Evolutionary conservation across 768 basidiomycete genomes (phyloP).

Genomic region (Asterophora lycoperdoides): DNA sequence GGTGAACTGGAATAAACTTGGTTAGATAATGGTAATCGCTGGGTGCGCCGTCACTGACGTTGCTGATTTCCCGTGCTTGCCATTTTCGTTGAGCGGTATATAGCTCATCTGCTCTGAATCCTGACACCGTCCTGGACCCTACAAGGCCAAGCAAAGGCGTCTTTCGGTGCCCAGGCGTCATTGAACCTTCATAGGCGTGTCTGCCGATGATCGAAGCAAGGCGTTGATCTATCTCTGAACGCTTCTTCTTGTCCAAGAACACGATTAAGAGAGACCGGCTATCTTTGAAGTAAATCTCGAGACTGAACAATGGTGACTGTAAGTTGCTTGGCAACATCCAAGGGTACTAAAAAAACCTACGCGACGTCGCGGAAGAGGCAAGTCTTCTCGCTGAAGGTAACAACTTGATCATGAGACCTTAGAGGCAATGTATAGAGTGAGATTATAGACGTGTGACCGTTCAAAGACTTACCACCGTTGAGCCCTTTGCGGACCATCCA

Average conservation of each 20-base stretch:
- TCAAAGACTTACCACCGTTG: slow-evolving; percentile 64
- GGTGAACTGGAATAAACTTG: slow-evolving; percentile 55
- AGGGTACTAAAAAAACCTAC: slow-evolving; percentile 42
- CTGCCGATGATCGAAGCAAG: slow-evolving; percentile 46
- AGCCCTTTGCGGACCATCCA: slow-evolving; percentile 76
- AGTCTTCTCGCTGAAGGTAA: slow-evolving; percentile 72
- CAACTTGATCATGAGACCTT: slow-evolving; percentile 79
- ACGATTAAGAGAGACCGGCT: slow-evolving; percentile 83
- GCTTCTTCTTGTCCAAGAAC: slow-evolving; percentile 65
- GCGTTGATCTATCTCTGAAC: slow-evolving; percentile 55
- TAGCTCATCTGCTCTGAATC: slow-evolving; percentile 56
- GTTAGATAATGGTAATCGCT: slow-evolving; percentile 1
- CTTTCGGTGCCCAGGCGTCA: slow-evolving; percentile 49
- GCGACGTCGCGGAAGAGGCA: slow-evolving; percentile 92
- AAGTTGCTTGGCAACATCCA: not conserved
- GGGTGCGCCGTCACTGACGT: slow-evolving; percentile 44
- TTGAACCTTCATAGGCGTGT: slow-evolving; percentile 33
- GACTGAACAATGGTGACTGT: slow-evolving; percentile 33
- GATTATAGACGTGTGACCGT: not conserved
- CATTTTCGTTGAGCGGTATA: slow-evolving; percentile 74
- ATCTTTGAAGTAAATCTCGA: slow-evolving; percentile 93
- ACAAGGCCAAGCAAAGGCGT: slow-evolving; percentile 54
- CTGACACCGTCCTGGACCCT: slow-evolving; percentile 46
- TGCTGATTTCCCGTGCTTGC: slow-evolving; percentile 90
- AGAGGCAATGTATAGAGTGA: slow-evolving; percentile 3